Conservation (phyloP, 495 filamentous ascomycete genomes). For the Wilcoxina mikolae region DNA sequence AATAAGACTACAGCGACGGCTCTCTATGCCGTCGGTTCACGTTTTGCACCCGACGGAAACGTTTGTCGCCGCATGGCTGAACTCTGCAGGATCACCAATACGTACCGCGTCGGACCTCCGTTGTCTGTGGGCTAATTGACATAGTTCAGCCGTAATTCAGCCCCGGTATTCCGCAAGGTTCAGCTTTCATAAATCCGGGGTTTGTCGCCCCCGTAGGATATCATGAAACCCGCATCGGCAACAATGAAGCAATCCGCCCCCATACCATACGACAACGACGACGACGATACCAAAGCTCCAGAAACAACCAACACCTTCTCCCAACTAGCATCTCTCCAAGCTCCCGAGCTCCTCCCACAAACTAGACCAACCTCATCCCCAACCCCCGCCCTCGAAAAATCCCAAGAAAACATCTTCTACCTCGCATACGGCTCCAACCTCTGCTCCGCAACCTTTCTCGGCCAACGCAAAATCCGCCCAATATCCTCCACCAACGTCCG, state of each 20-base stretch:
- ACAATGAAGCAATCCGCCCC: too few species aligned
- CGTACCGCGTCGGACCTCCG: too few species aligned
- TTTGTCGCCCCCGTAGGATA: too few species aligned
- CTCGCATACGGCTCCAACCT: conserved; percentile 94
- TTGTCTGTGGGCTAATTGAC: too few species aligned
- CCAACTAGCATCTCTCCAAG: not conserved
- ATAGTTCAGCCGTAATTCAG: too few species aligned
- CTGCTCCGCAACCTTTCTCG: conserved; percentile 56
- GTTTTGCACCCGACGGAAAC: too few species aligned
- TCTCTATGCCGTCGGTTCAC: too few species aligned
- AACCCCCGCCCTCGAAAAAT: not conserved
- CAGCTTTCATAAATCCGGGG: too few species aligned
- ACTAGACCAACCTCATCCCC: not conserved
- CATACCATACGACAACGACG: not conserved
- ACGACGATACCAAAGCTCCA: not conserved
- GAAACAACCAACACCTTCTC: not conserved
- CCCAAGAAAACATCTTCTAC: conserved; percentile 53
- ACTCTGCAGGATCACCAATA: too few species aligned
- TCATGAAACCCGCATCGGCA: too few species aligned
- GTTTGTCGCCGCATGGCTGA: too few species aligned
- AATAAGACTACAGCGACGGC: not conserved
- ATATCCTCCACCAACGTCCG: conserved; percentile 62
- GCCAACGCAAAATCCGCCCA: conserved; percentile 59
- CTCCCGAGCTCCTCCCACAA: not conserved
- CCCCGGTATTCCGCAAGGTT: too few species aligned